phyloP scores from a whole-genome alignment of 345 rosid species.

The Linum trigynum region DNA sequence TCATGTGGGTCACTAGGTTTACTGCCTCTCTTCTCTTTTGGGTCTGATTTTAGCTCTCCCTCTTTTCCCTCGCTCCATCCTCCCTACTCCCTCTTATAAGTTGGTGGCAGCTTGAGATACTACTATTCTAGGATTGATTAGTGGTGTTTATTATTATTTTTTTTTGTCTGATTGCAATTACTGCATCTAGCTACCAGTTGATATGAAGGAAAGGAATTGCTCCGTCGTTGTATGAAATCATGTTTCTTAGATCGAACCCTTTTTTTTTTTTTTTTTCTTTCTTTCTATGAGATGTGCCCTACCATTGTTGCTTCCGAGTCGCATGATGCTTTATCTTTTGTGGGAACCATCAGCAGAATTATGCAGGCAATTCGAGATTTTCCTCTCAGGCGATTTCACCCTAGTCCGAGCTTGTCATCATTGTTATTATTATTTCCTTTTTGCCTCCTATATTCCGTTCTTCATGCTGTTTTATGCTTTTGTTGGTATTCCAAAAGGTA shows the following conservation, averaged over 20 bases:
- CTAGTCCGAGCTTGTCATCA: too few relatives aligned
- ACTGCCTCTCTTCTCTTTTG: constrained; percentile 75
- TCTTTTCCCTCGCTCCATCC: not conserved
- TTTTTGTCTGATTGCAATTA: not conserved
- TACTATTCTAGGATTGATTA: not conserved
- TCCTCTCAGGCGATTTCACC: not conserved
- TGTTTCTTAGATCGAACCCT: constrained; percentile 83
- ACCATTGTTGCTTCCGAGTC: constrained; percentile 92
- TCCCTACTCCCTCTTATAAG: not conserved
- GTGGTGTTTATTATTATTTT: not conserved
- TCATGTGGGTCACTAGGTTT: constrained; percentile 89
- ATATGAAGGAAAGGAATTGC: constrained; percentile 86
- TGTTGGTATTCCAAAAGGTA: constrained; percentile 51
- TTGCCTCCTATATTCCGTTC: too few relatives aligned
- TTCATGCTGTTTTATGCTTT: too few relatives aligned
- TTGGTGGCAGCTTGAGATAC: not conserved
- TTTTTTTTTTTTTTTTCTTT: constrained; percentile 76
- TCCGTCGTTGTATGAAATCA: constrained; percentile 91
- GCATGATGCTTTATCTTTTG: constrained; percentile 84
- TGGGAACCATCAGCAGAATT: constrained; percentile 94
- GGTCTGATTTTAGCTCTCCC: constrained; percentile 31
- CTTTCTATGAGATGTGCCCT: constrained; percentile 73
- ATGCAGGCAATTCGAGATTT: constrained; percentile 57
- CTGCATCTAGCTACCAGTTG: constrained; percentile 76
- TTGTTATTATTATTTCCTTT: too few relatives aligned